These are phyloP conservation scores for Ochetophila trinervis DNA, from an alignment of 306 rosid species.

Conservation along the genomic window DNA sequence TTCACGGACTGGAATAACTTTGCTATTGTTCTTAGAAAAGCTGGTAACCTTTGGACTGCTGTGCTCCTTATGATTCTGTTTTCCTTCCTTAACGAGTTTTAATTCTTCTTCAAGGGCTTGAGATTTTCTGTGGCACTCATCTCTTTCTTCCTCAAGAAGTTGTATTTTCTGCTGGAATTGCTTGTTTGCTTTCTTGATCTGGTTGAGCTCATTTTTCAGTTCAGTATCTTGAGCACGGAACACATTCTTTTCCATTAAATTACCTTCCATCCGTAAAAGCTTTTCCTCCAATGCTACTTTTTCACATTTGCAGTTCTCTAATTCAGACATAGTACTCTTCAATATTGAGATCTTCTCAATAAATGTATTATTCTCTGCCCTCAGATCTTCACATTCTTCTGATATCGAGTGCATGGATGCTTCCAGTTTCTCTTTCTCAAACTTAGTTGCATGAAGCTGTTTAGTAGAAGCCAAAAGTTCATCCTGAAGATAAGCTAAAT, in stretches of 20 bases:
- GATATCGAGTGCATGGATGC: slow-evolving; percentile 12
- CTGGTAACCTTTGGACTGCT: slow-evolving; percentile 27
- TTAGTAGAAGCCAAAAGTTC: slow-evolving; percentile 20
- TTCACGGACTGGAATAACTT: slow-evolving; percentile 44
- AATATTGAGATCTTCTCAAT: slow-evolving; percentile 24
- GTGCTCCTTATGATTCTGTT: slow-evolving; percentile 30
- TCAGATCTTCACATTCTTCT: slow-evolving; percentile 32
- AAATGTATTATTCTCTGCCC: slow-evolving; percentile 30
- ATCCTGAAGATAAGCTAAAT: slow-evolving; percentile 22
- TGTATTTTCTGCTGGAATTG: slow-evolving; percentile 31
- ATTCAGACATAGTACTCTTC: slow-evolving; percentile 27
- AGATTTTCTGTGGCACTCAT: slow-evolving; percentile 26
- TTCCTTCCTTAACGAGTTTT: slow-evolving; percentile 30
- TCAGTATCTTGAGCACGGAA: slow-evolving; percentile 18
- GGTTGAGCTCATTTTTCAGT: slow-evolving; percentile 29
- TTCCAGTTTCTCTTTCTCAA: slow-evolving; percentile 32
- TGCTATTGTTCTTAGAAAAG: slow-evolving; percentile 29
- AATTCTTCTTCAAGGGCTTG: slow-evolving; percentile 38
- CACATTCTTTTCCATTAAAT: slow-evolving; percentile 14
- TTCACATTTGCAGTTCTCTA: slow-evolving; percentile 31
- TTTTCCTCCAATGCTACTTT: slow-evolving; percentile 30
- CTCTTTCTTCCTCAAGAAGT: slow-evolving; percentile 39
- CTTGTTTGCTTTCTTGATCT: slow-evolving; percentile 21
- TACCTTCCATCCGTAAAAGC: slow-evolving; percentile 27
- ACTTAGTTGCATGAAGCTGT: slow-evolving; percentile 24